Evolutionary conservation across 495 filamentous ascomycete species (phyloP), one percentile per base, ranked within the genome.

Genomic region (Letharia columbiana): DNA sequence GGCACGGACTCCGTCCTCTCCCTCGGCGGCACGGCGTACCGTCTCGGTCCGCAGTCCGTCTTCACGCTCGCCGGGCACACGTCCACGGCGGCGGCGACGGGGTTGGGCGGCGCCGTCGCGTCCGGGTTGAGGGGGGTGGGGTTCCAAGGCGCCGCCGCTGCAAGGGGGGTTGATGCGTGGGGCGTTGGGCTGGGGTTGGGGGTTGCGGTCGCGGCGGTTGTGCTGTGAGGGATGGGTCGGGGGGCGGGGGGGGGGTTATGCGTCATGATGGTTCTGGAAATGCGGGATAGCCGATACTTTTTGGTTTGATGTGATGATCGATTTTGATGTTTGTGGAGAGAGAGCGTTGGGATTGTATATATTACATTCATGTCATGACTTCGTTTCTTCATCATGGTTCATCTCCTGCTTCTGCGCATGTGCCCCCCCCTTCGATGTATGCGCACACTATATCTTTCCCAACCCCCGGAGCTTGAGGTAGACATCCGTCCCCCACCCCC

Each of bases 401-500:
- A 15, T 28, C n/a, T 54, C 49, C 4, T 31, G 11, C 44, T 8
- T 47, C 18, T 47, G 44, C 8, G 2, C 18, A 47, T 20, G 13
- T 10, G 23, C 23, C 47, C n/a, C 4, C 45, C 17, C 23, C 23
- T 28, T 28, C 0, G 23, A 28, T 28, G 23, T 28, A 28, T 9
- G 15, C 45, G 17, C 45, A n/a, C 28, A 52, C 12, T 3, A n/a
- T 3, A 89, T 83, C 73, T 81, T 88, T 5, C 90, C 91, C 47
- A 98, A 87, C 15, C 94, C 94, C 74, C 91, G 90, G 70, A 98
- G 72, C 52, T 83, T 88, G 65, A 92, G 68, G 74, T 91, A 92
- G 18, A 92, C 89, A 80, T 92, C 84, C 62, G 88, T 87, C 4
- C 94, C 94, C 94, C 94, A 98, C 18, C 94, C 94, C 81, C 89